Percentiles rank a stretch among this genome's conserved stretches.
These are phyloP conservation scores for Aciculoconidium aculeatum DNA, from an alignment of 805 yeast species.

Conservation along the genomic window DNA sequence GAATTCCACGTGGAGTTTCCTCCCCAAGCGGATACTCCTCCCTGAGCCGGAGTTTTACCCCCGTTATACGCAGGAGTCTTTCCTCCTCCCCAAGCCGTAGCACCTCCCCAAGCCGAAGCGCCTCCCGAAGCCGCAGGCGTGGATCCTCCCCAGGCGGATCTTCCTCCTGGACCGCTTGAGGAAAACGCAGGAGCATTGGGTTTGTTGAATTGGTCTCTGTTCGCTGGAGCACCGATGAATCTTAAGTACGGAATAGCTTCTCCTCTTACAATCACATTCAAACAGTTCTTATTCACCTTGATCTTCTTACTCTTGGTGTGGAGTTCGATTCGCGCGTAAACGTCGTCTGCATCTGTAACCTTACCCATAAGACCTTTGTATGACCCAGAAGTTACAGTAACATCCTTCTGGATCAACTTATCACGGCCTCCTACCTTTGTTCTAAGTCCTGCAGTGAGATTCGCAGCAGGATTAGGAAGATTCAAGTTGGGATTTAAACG, in stretches of 20 bases:
- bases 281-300: slow-evolving; percentile 72
- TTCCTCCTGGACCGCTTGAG: slow-evolving; percentile 41
- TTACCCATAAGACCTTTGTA: slow-evolving; percentile 94
- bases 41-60: slow-evolving; percentile 19
- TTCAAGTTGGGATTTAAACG: slow-evolving; percentile 81
- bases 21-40: slow-evolving; percentile 38
- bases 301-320: slow-evolving; percentile 89
- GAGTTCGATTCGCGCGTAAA: slow-evolving; percentile 84
- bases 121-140: slow-evolving; percentile 22
- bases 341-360: slow-evolving; percentile 89
- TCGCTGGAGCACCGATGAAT: slow-evolving; percentile 49
- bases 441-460: slow-evolving; percentile 41
- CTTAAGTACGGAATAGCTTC: slow-evolving; percentile 73
- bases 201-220: slow-evolving; percentile 10
- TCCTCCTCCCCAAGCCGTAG: slow-evolving; percentile 20
- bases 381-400: slow-evolving; percentile 83
- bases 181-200: slow-evolving; percentile 28
- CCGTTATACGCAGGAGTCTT: slow-evolving; percentile 15
- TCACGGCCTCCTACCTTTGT: slow-evolving; percentile 70
- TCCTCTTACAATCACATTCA: slow-evolving; percentile 68
- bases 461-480: slow-evolving; percentile 47
- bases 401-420: slow-evolving; percentile 74
- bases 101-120: slow-evolving; percentile 48
- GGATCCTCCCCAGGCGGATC: slow-evolving; percentile 50
- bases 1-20: slow-evolving; percentile 30